These are phyloP conservation scores for Angophora floribunda DNA, from an alignment of 345 rosid species.

Conservation along the genomic window DNA sequence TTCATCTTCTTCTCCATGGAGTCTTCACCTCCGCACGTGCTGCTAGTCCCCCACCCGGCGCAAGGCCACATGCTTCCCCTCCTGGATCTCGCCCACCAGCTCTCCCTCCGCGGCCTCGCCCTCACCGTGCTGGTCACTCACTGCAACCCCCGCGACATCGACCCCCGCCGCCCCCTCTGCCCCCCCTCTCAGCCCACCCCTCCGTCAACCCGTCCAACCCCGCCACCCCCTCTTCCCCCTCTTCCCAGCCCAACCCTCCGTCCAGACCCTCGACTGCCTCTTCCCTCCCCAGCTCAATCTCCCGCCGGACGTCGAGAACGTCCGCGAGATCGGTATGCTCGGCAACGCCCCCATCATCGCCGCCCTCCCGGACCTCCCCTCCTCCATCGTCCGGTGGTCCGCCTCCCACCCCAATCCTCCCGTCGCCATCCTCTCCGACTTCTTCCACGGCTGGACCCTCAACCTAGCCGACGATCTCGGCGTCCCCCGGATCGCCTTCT, in stretches of 20 bases:
- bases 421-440: constrained; percentile 54
- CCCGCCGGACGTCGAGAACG: constrained; percentile 50
- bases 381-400: constrained; percentile 48
- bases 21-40: constrained; percentile 17
- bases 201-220: no score
- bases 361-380: constrained; percentile 30
- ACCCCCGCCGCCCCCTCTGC: no score
- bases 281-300: constrained; percentile 45
- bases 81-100: constrained; percentile 17
- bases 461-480: constrained; percentile 24
- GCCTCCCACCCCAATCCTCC: constrained; percentile 48
- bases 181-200: no score
- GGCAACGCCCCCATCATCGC: constrained; percentile 32
- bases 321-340: constrained; percentile 34
- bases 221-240: no score
- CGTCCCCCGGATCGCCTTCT: constrained; percentile 42
- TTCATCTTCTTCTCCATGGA: neutral
- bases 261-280: constrained; percentile 23
- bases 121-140: constrained; percentile 1
- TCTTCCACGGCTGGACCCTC: constrained; percentile 72
- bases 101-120: constrained; percentile 13
- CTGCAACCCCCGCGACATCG: neutral
- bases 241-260: constrained; percentile 43
- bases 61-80: constrained; percentile 63
- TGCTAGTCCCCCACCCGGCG: constrained; percentile 62